phyloP scores from a whole-genome alignment of 306 rosid genomes.

The Dalbergia oliveri region DNA sequence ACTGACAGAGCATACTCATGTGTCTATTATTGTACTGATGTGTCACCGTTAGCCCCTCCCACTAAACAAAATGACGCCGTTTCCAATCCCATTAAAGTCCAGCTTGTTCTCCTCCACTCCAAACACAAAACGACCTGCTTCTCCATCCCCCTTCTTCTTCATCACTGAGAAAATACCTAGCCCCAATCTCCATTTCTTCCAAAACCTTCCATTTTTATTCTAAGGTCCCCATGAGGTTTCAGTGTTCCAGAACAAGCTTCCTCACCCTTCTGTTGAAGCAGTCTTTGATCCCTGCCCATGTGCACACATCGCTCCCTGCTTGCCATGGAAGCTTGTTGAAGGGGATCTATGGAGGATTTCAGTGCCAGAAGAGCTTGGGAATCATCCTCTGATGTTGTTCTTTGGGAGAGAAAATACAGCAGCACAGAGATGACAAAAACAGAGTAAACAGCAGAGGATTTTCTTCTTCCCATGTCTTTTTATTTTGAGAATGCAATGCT shows the following conservation, averaged over 20 bases:
- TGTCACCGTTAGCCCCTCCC: too few species aligned
- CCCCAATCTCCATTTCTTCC: too few species aligned
- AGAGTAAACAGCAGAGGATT: constrained; percentile 13
- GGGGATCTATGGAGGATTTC: constrained; percentile 69
- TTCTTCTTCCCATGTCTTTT: not conserved
- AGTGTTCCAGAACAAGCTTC: constrained; percentile 77
- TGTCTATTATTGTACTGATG: too few species aligned
- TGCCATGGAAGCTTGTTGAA: constrained; percentile 70
- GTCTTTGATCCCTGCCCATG: constrained; percentile 79
- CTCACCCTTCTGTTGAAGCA: constrained; percentile 80
- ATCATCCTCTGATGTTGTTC: constrained; percentile 56
- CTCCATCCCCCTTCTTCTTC: too few species aligned
- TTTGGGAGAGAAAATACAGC: constrained; percentile 29
- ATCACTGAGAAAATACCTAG: too few species aligned
- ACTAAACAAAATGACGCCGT: too few species aligned
- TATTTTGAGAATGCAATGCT: not conserved
- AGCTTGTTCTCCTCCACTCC: too few species aligned
- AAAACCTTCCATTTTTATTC: constrained; percentile 23
- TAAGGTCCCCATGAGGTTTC: constrained; percentile 70
- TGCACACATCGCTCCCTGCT: constrained; percentile 60
- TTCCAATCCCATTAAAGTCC: too few species aligned
- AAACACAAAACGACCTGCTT: too few species aligned
- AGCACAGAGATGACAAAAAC: constrained; percentile 5
- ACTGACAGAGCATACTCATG: too few species aligned
- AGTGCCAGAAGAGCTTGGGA: constrained; percentile 64